phyloP scores from a whole-genome alignment of 2,329 filamentous ascomycete species.

The Aureobasidium sp. region DNA sequence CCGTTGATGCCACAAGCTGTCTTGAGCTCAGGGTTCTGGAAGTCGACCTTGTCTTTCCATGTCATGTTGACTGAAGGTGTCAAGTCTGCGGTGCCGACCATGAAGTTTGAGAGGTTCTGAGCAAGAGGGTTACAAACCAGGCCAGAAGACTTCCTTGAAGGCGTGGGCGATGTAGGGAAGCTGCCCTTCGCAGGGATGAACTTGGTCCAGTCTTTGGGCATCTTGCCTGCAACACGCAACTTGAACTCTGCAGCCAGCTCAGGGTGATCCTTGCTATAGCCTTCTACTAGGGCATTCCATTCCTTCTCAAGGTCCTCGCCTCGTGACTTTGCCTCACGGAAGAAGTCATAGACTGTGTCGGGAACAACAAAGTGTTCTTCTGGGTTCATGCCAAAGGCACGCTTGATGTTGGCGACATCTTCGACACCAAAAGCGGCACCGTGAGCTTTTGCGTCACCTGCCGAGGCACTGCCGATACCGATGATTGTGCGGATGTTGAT shows the following conservation, averaged over 20 bases:
- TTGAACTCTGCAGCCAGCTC: conserved; percentile 46
- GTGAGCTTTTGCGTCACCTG: conserved; percentile 49
- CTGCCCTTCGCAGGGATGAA: conserved; percentile 41
- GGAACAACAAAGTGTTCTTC: conserved; percentile 31
- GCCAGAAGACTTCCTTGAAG: conserved; percentile 46
- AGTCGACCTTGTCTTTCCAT: conserved; percentile 43
- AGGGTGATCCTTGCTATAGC: conserved; percentile 41
- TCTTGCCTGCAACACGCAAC: conserved; percentile 42
- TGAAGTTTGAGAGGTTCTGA: conserved; percentile 27
- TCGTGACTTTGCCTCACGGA: conserved; percentile 40
- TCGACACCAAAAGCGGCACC: conserved; percentile 51
- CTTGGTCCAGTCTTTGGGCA: conserved; percentile 43
- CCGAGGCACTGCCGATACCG: conserved; percentile 44
- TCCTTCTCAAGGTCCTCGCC: conserved; percentile 42
- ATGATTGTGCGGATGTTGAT: conserved; percentile 53
- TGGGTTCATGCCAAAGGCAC: conserved; percentile 43
- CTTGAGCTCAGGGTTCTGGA: conserved; percentile 36
- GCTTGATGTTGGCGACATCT: conserved; percentile 52
- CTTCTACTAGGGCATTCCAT: conserved; percentile 42
- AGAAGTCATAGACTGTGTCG: conserved; percentile 47
- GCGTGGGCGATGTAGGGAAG: conserved; percentile 42
- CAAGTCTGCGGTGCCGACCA: conserved; percentile 34
- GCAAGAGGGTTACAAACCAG: conserved; percentile 34
- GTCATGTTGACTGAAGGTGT: conserved; percentile 33
- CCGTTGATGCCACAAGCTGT: conserved; percentile 46